Evolutionary conservation across 331 rosid species (phyloP), one percentile per base, ranked within the genome.

Genomic region (Arachis monticola): DNA sequence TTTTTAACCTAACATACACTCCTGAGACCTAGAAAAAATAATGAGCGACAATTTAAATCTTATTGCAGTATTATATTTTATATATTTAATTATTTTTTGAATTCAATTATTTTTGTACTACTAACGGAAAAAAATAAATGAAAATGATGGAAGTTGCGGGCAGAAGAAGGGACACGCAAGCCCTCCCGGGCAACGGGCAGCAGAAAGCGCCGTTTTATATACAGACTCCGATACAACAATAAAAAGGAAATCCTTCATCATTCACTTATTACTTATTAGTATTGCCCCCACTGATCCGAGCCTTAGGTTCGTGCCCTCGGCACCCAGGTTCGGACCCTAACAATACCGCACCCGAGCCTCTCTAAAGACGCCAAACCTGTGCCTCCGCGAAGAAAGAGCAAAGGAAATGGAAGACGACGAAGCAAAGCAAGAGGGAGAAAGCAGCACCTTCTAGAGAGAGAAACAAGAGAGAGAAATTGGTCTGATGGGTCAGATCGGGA

Each of bases 401-500:
- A 44, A 5, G 8, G 44, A 0, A 92, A 88, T 92, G 90, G 84
- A 87, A 81, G 67, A 81, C 8, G 30, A 0, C 80, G 60, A 69
- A 79, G 17, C 81, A 70, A 70, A 70, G 10, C 52, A n/a, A 87
- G 90, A 82, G 88, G 84, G 83, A 89, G 27, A 53, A 53, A 53
- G 12, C 38, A 3, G 17, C 17, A 53, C 17, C 17, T 53, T 64
- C n/a, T 64, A 64, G 52, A 64, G 69, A 64, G 52, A 42, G 69
- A 64, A 64, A 53, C 63, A 74, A 68, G 77, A 84, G 94, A 87
- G 89, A 79, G 84, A 86, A 66, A 88, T 13, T 8, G 68, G 7
- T 3, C 17, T 2, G 56, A 53, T 95, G 99, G 97, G 92, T 83
- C 98, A 95, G 98, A 95, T 95, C 98, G 99, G 87, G 88, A 84